phyloP scores from a whole-genome alignment of 2,329 filamentous ascomycete species.

The Talaromyces sp. region DNA sequence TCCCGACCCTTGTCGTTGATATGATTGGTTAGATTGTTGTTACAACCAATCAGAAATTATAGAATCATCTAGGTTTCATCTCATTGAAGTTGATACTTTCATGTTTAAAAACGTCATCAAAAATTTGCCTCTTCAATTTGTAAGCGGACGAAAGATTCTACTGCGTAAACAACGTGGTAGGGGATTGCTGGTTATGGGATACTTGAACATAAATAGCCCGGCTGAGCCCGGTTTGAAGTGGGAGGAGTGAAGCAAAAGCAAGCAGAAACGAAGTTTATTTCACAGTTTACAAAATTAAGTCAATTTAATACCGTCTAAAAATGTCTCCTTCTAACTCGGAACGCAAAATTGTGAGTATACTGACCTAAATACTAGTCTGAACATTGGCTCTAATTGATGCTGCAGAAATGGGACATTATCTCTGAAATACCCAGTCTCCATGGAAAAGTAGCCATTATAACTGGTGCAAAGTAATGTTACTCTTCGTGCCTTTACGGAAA shows the following conservation, averaged over 20 bases:
- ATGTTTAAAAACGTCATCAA: not conserved
- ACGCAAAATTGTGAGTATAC: slow-evolving; percentile 2
- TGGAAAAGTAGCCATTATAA: slow-evolving; percentile 4
- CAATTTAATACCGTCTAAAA: not conserved
- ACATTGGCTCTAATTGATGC: not conserved
- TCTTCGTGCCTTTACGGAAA: not conserved
- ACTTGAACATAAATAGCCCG: slow-evolving; percentile 2
- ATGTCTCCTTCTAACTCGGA: not conserved
- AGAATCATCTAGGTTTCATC: not conserved
- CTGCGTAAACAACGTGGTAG: not conserved
- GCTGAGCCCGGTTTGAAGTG: not conserved
- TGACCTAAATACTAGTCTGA: not conserved
- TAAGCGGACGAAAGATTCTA: slow-evolving; percentile 5
- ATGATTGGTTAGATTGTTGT: not conserved
- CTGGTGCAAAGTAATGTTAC: slow-evolving; percentile 6
- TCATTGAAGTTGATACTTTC: not conserved
- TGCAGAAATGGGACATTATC: slow-evolving; percentile 3
- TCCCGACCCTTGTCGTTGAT: not conserved
- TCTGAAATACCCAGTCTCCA: slow-evolving; percentile 7
- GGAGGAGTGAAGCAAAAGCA: not conserved
- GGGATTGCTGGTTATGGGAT: not conserved
- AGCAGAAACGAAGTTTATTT: not conserved
- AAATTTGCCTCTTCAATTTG: not conserved
- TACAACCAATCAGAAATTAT: not conserved
- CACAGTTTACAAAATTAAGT: not conserved